Evolutionary conservation across 805 yeast genomes (phyloP), one percentile per base, ranked within the genome.

Genomic region (Wickerhamiella kurtzmanii): DNA sequence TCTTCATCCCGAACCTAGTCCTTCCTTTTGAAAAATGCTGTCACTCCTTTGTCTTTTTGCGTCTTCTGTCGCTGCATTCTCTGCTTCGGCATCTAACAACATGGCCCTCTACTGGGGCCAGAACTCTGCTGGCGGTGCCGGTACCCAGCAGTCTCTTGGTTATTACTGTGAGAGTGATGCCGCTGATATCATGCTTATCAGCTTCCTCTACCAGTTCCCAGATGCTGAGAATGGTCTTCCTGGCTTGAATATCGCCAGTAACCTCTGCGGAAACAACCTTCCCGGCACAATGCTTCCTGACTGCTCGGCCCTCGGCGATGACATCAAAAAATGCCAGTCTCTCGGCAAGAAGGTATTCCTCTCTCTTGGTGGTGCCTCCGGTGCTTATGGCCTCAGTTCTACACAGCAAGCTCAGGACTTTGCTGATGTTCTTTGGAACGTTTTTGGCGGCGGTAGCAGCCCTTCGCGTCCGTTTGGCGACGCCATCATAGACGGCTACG

Each of bases 21-120:
- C 16, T 8, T 8, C 6, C 18, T 6, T 36, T 15, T 9, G 8
- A 6, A 36, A 17, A 16, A 37, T 17, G 22, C 17, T 37, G n/a
- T 18, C 41, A 16, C 8, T 37, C 22, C 17, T 37, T 37, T 37
- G 5, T 11, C 21, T 11, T 36, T 17, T 8, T 11, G n/a, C n/a
- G 17, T 16, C 37, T 35, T 35, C 41, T 35, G 47, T 37, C 15
- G 37, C 36, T 4, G 51, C 53, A 17, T 50, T 46, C 28, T 35
- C 17, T 22, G 49, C 50, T 16, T 35, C 43, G 9, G 64, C 77
- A 22, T 68, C 71, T 45, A 58, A 69, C 40, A 81, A 82, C 55
- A 75, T 82, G 39, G 94, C 80, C 21, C 69, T 82, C 8, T 85
- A 85, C 64, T 85, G 95, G 95, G 95, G 95, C 44, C 94, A 85